Conservation (phyloP, 2,329 filamentous ascomycete genomes). For the Trichophyton benhamiae region DNA sequence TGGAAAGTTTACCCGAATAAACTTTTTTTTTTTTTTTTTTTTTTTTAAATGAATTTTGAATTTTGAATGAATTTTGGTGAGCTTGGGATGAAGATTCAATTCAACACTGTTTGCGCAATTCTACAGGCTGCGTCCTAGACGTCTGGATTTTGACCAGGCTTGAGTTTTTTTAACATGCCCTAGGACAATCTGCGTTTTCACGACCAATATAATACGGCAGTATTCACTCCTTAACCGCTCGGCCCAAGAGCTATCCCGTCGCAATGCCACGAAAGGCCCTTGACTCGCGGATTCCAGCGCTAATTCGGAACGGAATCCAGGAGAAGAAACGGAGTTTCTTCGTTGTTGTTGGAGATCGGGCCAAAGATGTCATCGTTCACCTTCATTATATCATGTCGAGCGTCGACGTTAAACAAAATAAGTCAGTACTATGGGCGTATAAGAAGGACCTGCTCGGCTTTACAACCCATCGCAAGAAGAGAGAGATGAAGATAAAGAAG, state of each 20-base stretch:
- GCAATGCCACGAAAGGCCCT: slow-evolving; percentile 43
- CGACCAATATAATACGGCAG: not conserved
- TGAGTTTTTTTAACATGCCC: not conserved
- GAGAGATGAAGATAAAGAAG: slow-evolving; percentile 95
- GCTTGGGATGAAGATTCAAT: not conserved
- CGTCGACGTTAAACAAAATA: slow-evolving; percentile 85
- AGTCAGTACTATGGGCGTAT: slow-evolving; percentile 95
- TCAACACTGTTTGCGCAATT: not conserved
- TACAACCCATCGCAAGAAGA: slow-evolving; percentile 93
- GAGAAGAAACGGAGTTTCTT: slow-evolving; percentile 99
- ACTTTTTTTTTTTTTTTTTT: slow-evolving; percentile 6
- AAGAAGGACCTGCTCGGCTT: slow-evolving; percentile 95
- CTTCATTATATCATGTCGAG: slow-evolving; percentile 86
- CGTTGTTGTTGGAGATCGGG: slow-evolving; percentile 82
- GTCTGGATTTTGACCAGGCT: not conserved
- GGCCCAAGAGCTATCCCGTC: not conserved
- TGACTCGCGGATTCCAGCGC: slow-evolving; percentile 78
- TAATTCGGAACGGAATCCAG: slow-evolving; percentile 79
- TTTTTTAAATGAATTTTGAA: not conserved
- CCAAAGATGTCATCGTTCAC: slow-evolving; percentile 94
- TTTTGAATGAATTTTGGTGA: not conserved
- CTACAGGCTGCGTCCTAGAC: not conserved
- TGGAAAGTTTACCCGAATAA: slow-evolving; percentile 4
- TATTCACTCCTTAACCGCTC: not conserved
- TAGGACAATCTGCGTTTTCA: not conserved